A percentile compares a stretch with the other conserved stretches of the same genome.
These are phyloP conservation scores for Penicillium olsonii DNA, from an alignment of 2,329 filamentous ascomycete genomes.

Conservation along the genomic window DNA sequence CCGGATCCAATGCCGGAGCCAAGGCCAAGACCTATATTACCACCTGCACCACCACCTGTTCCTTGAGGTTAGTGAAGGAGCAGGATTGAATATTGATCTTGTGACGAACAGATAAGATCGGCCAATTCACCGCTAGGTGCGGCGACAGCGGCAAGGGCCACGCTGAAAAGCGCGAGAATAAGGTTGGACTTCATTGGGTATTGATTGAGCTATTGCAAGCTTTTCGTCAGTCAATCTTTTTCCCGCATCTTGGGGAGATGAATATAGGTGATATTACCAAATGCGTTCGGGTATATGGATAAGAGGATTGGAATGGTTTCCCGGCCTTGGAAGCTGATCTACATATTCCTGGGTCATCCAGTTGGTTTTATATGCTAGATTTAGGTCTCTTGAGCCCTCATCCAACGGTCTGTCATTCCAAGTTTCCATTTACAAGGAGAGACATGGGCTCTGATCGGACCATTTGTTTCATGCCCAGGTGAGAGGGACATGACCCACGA, in stretches of 20 bases:
- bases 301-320: background rate
- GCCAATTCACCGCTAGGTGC: slow-evolving; percentile 1
- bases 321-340: background rate
- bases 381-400: background rate
- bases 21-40: background rate
- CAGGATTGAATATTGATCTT: too few species aligned
- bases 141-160: slow-evolving; percentile 6
- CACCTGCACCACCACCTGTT: background rate
- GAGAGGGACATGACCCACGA: too few species aligned
- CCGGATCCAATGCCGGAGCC: background rate
- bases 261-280: background rate
- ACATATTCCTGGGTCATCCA: background rate
- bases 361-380: slow-evolving; percentile 1
- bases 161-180: slow-evolving; percentile 2
- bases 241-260: background rate
- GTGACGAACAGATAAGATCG: background rate
- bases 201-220: background rate
- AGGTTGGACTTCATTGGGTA: slow-evolving; percentile 6
- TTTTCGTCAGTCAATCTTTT: background rate
- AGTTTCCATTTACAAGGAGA: too few species aligned
- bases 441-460: too few species aligned
- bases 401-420: too few species aligned
- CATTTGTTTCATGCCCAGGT: too few species aligned
- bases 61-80: background rate
- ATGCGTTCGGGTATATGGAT: background rate